Base-by-base conservation (phyloP, 495 filamentous ascomycete genomes). In the Gamarada debralockiae region DNA sequence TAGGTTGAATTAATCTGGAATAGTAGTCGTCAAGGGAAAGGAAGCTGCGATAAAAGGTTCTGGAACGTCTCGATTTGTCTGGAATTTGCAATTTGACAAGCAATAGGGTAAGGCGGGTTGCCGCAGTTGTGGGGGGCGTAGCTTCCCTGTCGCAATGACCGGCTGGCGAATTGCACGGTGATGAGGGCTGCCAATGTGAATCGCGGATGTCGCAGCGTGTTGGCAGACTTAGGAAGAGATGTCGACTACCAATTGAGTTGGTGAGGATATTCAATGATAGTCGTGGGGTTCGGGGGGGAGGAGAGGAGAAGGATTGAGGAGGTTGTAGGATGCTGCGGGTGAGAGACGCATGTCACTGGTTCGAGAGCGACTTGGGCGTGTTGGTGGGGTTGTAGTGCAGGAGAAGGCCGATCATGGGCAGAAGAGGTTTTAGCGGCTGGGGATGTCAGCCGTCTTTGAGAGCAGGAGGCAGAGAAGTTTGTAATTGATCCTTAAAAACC, bases 11-110 rank as follows among this genome's bases (percentile, higher is more conserved):
- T 18, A 15, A 7, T 15, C 44, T 44, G 18, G 20, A 21, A 51
- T 3, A 38, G 13, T 20, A 18, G 4, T 40, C 22, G 12, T 27
- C 37, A 40, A 43, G 22, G 22, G 36, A 5, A 55, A 29, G 15
- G 48, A 52, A 42, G 34, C n/a, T n/a, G 8, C 0, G 42, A 41
- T 33, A 43, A 58, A 41, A 43, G 34, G 5, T 50, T 62, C 59
- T 62, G 52, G 59, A 62, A 62, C 53, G 52, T 54, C 52, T 58
- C 25, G 40, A 48, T 22, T 25, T 38, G 48, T 38, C 51, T 42
- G 10, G 29, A 37, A 21, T 55, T 25, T 27, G 48, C 24, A 15
- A 31, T 25, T 10, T 45, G 48, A 33, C 48, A 52, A 52, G 52
- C 36, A 51, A 58, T 54, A 56, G 40, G 48, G 34, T 23, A 49